Percentiles rank a stretch among this genome's conserved stretches.
phyloP scores from a whole-genome alignment of 805 yeast genomes.

The Candida multigemmis region DNA sequence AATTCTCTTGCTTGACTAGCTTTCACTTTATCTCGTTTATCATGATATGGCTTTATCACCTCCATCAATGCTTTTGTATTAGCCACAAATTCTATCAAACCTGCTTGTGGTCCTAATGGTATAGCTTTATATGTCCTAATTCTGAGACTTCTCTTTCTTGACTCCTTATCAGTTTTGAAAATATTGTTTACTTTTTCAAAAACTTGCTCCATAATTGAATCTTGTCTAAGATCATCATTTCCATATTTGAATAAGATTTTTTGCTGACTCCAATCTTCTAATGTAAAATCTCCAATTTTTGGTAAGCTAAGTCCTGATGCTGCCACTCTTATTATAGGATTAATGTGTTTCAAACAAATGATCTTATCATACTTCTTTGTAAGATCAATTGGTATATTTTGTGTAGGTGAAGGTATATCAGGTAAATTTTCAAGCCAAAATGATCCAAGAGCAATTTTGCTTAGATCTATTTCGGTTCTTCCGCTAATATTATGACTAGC shows the following conservation, averaged over 20 bases:
- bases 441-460: slow-evolving; percentile 29
- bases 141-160: slow-evolving; percentile 47
- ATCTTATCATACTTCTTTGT: slow-evolving; percentile 35
- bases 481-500: slow-evolving; percentile 37
- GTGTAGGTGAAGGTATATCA: slow-evolving; percentile 62
- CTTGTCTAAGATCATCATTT: slow-evolving; percentile 89
- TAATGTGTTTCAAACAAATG: slow-evolving; percentile 40
- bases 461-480: slow-evolving; percentile 20
- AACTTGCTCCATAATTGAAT: slow-evolving; percentile 96
- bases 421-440: slow-evolving; percentile 48
- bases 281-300: slow-evolving; percentile 51
- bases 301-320: slow-evolving; percentile 83
- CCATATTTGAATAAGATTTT: slow-evolving; percentile 73
- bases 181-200: slow-evolving; percentile 76
- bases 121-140: slow-evolving; percentile 83
- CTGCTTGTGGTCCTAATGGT: slow-evolving; percentile 82
- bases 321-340: slow-evolving; percentile 48
- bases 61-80: slow-evolving; percentile 67
- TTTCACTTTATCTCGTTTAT: slow-evolving; percentile 25
- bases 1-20: slow-evolving; percentile 54
- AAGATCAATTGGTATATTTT: slow-evolving; percentile 30
- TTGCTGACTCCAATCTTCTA: slow-evolving; percentile 51
- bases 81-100: slow-evolving; percentile 83
- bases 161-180: slow-evolving; percentile 43
- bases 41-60: slow-evolving; percentile 58